A percentile compares a stretch with the other conserved stretches of the same genome.
These are phyloP conservation scores for Flaveria trinervia DNA, from an alignment of 129 eudicot species.

Conservation along the genomic window DNA sequence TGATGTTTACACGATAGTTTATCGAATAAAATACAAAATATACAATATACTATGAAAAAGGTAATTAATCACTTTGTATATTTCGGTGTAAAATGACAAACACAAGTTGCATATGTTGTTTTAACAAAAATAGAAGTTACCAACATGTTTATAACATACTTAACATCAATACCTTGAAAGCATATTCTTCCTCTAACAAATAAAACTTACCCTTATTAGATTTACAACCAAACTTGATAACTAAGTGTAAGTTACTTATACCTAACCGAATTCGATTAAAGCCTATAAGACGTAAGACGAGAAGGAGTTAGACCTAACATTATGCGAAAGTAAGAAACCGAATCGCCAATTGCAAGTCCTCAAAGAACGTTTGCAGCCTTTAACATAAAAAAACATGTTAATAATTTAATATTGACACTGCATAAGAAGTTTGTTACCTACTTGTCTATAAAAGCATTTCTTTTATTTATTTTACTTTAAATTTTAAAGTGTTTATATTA, in stretches of 20 bases:
- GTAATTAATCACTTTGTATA: not conserved
- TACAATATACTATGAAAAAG: not conserved
- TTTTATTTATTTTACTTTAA: not conserved
- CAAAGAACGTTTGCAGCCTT: not conserved
- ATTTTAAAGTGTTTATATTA: not conserved
- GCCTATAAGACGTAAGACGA: slow-evolving; percentile 1
- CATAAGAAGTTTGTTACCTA: not conserved
- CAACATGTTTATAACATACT: too few species aligned
- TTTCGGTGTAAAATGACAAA: slow-evolving; percentile 2
- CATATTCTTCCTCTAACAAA: not conserved
- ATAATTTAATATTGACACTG: not conserved
- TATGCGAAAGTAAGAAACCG: not conserved
- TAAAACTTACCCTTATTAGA: not conserved
- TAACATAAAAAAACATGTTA: not conserved
- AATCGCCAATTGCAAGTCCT: slow-evolving; percentile 1
- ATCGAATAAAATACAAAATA: not conserved
- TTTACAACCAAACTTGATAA: not conserved
- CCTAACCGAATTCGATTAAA: slow-evolving; percentile 7
- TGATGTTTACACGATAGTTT: slow-evolving; percentile 7
- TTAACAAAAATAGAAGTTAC: too few species aligned
- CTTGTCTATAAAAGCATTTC: not conserved
- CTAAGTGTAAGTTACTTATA: not conserved
- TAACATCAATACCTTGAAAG: slow-evolving; percentile 3
- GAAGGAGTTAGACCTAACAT: slow-evolving; percentile 21
- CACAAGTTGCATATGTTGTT: slow-evolving; percentile 29